Evolutionary conservation across 2,329 filamentous ascomycete species (phyloP), one percentile per base, ranked within the genome.

Genomic region (Botrytis aclada): DNA sequence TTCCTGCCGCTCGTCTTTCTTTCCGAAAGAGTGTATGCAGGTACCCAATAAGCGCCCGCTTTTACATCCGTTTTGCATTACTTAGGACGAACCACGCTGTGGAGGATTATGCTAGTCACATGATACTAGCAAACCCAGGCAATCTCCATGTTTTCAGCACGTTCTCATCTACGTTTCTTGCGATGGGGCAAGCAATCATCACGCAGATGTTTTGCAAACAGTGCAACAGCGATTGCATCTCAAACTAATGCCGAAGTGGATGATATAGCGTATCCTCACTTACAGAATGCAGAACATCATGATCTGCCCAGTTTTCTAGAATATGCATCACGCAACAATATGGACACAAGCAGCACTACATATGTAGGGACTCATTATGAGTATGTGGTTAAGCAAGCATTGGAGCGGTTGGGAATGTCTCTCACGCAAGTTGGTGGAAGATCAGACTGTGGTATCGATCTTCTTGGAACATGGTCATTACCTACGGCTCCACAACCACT

Each of bases 281-380:
- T 85, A 47, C 81, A 84, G 39, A 83, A 81, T 62, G 80, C 82
- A 37, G 81, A 88, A 63, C 93, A 95, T 80, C 83, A 88, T 76
- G 87, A 91, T 78, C 84, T 94, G 6, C 76, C 84, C 1, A 88
- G 89, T 0, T 95, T 94, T 80, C 81, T 92, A 41, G 83, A 85
- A 39, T 90, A 94, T 80, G 90, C 90, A 8, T 76, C 75, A 41
- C 86, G 87, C 67, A 85, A 83, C 0, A 84, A 85, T 0, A 84
- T 94, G 34, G 85, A 88, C 75, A 81, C 83, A 0, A 82, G 81
- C 7, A 89, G 87, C 25, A 89, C 88, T 0, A 85, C 89, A 62
- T 95, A 90, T 80, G 84, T 90, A 60, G 93, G 93, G 76, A 95
- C 92, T 0, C 88, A 88, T 80, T 95, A 93, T 83, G 93, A 96